Base-by-base conservation (phyloP, 2,329 filamentous ascomycete species). In the Pyrenochaeta sp. region DNA sequence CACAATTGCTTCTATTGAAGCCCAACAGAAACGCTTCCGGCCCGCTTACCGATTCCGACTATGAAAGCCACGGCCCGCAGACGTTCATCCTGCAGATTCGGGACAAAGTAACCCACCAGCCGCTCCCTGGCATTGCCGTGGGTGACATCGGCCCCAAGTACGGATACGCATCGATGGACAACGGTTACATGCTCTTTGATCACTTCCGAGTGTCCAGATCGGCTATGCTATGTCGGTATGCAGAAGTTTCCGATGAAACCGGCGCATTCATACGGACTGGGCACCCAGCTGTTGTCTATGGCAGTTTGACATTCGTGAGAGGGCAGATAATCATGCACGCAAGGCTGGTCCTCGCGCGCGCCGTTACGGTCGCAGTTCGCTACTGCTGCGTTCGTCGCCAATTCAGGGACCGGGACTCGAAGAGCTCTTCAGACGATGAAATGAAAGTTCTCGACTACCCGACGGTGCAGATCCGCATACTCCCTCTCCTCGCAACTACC, bases 91-190 rank as follows among this genome's bases (percentile, higher is more conserved):
- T 84, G 19, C 83, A 83, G 66, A 83, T 85, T 50, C 76, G 83
- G 50, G 79, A 84, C 62, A 72, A 78, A 68, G 77, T 80, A 54
- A 83, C 81, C 1, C 80, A 84, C 57, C 72, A 79, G 59, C 80
- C 82, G 12, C 65, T 84, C 5, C 62, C 77, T 5, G 82, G 82
- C 1, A 82, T 85, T 52, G 78, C 81, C 2, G 80, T 85, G 15
- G 82, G 82, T n/a, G 83, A 85, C 58, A 84, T 85, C 62, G 83
- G 83, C 2, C 81, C 82, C n/a, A 85, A 85, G 56, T 84, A 85
- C 65, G 83, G 82, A 8, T 85, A 85, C 60, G 78, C 81, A 24
- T 78, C 77, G 3, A 83, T 83, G 82, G 81, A 85, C 57, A 84
- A 84, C 55, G 82, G 80, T 0, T 85, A 85, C 67, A 82, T 84